phyloP scores from a whole-genome alignment of 2,329 filamentous ascomycete genomes.

The Colletotrichum endophyticum region DNA sequence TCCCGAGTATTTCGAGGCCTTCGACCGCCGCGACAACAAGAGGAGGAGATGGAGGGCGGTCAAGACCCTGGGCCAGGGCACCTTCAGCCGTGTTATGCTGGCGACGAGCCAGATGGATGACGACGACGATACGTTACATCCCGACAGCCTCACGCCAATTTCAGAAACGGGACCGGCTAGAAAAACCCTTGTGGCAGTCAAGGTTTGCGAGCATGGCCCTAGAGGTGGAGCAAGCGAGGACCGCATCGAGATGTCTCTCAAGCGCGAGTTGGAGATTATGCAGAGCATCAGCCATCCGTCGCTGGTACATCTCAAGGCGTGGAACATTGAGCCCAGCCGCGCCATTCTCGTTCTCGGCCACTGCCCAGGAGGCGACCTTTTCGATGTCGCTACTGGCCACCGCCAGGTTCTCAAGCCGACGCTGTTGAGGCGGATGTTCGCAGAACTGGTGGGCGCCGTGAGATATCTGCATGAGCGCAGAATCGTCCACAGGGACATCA shows the following conservation, averaged over 20 bases:
- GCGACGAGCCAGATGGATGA: conserved; percentile 78
- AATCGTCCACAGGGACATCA: conserved; percentile 97
- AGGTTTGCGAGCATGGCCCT: conserved; percentile 93
- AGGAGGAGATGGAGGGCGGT: conserved; percentile 80
- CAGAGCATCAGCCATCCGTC: conserved; percentile 87
- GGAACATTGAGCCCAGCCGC: conserved; percentile 82
- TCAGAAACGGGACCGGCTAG: conserved; percentile 44
- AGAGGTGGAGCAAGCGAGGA: conserved; percentile 93
- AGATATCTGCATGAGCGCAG: conserved; percentile 82
- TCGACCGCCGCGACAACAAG: conserved; percentile 70
- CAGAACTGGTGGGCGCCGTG: conserved; percentile 85
- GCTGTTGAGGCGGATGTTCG: conserved; percentile 84
- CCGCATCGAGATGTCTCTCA: conserved; percentile 89
- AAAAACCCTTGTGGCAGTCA: conserved; percentile 90
- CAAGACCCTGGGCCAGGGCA: conserved; percentile 85
- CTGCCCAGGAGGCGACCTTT: conserved; percentile 92
- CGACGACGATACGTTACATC: conserved; percentile 40
- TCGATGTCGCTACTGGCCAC: conserved; percentile 84
- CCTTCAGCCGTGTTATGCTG: conserved; percentile 92
- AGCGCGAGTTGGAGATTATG: conserved; percentile 94
- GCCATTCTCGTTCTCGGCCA: conserved; percentile 89
- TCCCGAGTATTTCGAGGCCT: conserved; percentile 73
- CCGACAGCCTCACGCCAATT: conserved; percentile 42
- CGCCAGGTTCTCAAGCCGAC: conserved; percentile 69
- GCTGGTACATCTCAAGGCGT: conserved; percentile 88